Percentiles rank a stretch among this genome's conserved stretches.
Evolutionary conservation across 164 flowering plant genomes (phyloP).

Genomic region (Magnolia sinica): DNA sequence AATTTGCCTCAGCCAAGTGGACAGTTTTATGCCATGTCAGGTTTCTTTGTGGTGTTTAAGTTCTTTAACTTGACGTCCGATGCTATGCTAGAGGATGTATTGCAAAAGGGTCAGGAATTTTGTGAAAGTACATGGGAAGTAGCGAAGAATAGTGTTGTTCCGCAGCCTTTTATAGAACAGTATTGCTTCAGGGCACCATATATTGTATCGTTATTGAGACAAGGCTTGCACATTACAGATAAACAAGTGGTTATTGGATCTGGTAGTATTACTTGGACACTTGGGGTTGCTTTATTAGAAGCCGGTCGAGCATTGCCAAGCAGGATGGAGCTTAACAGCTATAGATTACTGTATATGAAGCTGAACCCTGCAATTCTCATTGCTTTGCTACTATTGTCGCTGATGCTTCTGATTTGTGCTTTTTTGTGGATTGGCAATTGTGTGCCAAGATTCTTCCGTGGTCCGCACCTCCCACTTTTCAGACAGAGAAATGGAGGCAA

Average conservation of each 20-base stretch:
- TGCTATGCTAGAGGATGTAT: constrained; percentile 77
- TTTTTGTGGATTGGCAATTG: constrained; percentile 56
- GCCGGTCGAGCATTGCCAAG: constrained; percentile 62
- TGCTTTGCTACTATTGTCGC: constrained; percentile 43
- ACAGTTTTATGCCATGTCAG: constrained; percentile 87
- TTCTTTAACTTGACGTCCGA: constrained; percentile 80
- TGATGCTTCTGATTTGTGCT: constrained; percentile 56
- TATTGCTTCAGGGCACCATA: constrained; percentile 98
- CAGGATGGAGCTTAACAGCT: constrained; percentile 34
- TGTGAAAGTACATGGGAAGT: constrained; percentile 79
- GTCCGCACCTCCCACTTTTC: constrained; percentile 73
- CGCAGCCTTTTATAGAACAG: constrained; percentile 95
- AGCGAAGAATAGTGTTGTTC: constrained; percentile 78
- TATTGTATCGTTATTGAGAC: constrained; percentile 71
- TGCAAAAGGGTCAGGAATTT: constrained; percentile 80
- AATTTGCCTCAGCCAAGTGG: constrained; percentile 71
- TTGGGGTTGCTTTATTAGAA: constrained; percentile 88
- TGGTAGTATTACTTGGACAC: constrained; percentile 98
- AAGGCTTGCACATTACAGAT: constrained; percentile 85
- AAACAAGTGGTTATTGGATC: constrained; percentile 69
- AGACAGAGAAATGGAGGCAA: constrained; percentile 53
- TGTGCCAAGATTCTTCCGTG: constrained; percentile 54
- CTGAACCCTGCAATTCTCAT: constrained; percentile 51
- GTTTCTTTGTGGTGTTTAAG: constrained; percentile 88
- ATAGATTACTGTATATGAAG: constrained; percentile 48